A percentile compares a stretch with the other conserved stretches of the same genome.
Evolutionary conservation across 441 rosid species (phyloP).

Genomic region (Geranium incanum): DNA sequence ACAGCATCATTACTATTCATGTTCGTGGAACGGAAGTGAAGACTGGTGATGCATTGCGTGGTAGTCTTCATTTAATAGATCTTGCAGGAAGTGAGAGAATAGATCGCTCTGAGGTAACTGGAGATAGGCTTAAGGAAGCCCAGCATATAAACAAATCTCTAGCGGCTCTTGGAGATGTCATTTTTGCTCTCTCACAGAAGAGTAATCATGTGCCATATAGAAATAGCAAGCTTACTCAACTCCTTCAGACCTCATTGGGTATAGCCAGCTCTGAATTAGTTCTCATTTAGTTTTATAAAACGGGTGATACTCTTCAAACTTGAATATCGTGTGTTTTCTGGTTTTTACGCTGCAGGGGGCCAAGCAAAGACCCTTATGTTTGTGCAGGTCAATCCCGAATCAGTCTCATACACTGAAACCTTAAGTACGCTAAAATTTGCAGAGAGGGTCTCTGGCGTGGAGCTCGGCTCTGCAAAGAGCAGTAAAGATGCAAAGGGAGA

Average conservation of each 20-base stretch:
- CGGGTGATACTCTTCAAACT: background rate
- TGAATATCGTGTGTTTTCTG: no score
- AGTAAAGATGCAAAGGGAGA: slow-evolving; percentile 70
- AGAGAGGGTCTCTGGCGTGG: slow-evolving; percentile 91
- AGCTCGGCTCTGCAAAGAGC: slow-evolving; percentile 81
- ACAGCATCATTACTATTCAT: background rate
- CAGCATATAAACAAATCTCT: slow-evolving; percentile 93
- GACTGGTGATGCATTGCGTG: slow-evolving; percentile 55
- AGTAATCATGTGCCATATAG: slow-evolving; percentile 82
- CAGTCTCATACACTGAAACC: slow-evolving; percentile 69
- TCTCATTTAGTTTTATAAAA: slow-evolving; percentile 51
- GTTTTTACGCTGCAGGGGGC: slow-evolving; percentile 30
- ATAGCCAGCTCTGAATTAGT: slow-evolving; percentile 12
- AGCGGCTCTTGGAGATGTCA: slow-evolving; percentile 92
- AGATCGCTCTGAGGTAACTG: slow-evolving; percentile 81
- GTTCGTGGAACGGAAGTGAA: slow-evolving; percentile 58
- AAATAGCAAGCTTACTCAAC: slow-evolving; percentile 97
- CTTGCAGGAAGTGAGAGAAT: slow-evolving; percentile 97
- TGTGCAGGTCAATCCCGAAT: slow-evolving; percentile 91
- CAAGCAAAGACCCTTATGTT: slow-evolving; percentile 98
- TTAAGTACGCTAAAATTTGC: slow-evolving; percentile 88
- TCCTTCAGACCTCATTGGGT: slow-evolving; percentile 91
- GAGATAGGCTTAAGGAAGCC: slow-evolving; percentile 80
- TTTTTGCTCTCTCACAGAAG: slow-evolving; percentile 85
- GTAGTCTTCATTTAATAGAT: slow-evolving; percentile 82